Evolutionary conservation across 495 filamentous ascomycete genomes (phyloP), one percentile per base, ranked within the genome.

Genomic region (Oidiodendron maius): DNA sequence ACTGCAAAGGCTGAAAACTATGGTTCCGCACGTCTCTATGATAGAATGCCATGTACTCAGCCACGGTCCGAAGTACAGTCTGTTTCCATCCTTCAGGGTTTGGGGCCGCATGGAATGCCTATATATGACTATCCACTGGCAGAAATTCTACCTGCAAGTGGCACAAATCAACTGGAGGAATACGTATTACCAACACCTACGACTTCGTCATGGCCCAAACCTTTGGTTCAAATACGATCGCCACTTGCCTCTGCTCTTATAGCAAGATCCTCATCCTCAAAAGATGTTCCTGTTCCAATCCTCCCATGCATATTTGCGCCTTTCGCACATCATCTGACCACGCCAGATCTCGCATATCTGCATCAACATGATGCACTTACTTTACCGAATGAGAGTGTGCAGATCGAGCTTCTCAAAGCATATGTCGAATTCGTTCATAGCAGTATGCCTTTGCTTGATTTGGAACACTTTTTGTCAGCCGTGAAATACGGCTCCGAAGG

Each of bases 361-460:
- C 67, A 72, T 22, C 72, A 71, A 56, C 89, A 89, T 65, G 86
- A 84, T 1, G 87, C 86, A 0, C 61, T 91, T 51, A 74, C 77
- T 0, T 69, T 91, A 10, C 87, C 87, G 0, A 71, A 75, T 39
- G 64, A 71, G 17, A 61, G 60, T 3, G 63, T 91, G 22, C 82
- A 86, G 55, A 83, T 78, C 59, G 86, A 84, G 44, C 63, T 91
- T 21, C 64, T 93, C 9, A 78, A 79, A 49, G 77, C 77, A 13
- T 91, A 88, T 58, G 73, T 89, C 48, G 81, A 91, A 56, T 90
- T 81, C 62, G 87, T 91, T 6, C 81, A 93, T 59, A 83, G 85
- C 5, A 89, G 82, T 61, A 88, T 91, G 84, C 87, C 87, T n/a
- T 66, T 91, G 18, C 57, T 93, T 39, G 86, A 93, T 52, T 63